Evolutionary conservation across 2,329 filamentous ascomycete species (phyloP).

Genomic region (Knoxdaviesia capensis): DNA sequence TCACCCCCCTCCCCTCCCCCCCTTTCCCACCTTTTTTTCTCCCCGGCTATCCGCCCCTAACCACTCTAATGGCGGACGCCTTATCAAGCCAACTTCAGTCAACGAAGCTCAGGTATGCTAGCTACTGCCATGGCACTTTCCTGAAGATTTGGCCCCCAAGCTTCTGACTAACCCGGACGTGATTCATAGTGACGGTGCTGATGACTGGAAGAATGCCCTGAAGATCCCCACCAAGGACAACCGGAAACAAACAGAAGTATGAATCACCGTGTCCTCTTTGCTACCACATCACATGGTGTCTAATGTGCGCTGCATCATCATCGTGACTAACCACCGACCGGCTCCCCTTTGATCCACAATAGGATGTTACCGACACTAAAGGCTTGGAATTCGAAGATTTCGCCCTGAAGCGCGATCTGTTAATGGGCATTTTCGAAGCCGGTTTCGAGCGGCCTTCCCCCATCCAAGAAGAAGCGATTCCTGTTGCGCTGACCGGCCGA

Average conservation of each 20-base stretch:
- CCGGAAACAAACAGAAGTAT: constrained; percentile 64
- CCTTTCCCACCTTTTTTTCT: too few species aligned
- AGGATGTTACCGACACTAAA: constrained; percentile 98
- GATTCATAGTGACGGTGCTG: constrained; percentile 18
- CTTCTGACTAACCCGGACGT: too few species aligned
- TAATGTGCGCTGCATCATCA: neutral
- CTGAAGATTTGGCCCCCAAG: too few species aligned
- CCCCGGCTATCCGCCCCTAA: neutral
- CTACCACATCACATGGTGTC: constrained; percentile 2
- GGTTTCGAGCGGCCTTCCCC: constrained; percentile 97
- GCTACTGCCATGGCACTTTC: too few species aligned
- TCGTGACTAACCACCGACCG: constrained; percentile 3
- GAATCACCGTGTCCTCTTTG: constrained; percentile 7
- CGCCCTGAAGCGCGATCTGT: constrained; percentile 76
- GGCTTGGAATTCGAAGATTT: constrained; percentile 97
- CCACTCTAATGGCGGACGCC: too few species aligned
- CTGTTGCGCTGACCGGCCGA: constrained; percentile 82
- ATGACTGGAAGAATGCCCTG: constrained; percentile 56
- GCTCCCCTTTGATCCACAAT: neutral
- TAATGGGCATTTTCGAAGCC: constrained; percentile 99
- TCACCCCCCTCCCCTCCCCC: too few species aligned
- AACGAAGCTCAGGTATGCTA: too few species aligned
- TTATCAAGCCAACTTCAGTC: too few species aligned
- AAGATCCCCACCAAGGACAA: constrained; percentile 56
- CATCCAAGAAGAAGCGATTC: constrained; percentile 98